phyloP scores from a whole-genome alignment of 2,329 filamentous ascomycete species.

The Sporothrix pseudoabietina region DNA sequence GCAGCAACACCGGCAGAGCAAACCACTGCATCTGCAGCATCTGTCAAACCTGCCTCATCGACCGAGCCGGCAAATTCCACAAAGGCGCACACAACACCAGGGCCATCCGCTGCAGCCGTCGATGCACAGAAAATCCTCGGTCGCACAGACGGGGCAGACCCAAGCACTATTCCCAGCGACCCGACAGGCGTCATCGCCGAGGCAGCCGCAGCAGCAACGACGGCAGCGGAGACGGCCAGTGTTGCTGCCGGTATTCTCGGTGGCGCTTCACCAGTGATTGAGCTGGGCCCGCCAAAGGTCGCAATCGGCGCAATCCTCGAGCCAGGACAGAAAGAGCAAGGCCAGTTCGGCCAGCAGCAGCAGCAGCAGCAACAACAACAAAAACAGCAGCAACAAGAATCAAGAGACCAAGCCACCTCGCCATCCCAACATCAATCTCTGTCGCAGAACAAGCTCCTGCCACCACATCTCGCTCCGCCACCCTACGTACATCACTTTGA shows the following conservation, averaged over 20 bases:
- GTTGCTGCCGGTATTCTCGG: neutral
- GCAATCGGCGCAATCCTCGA: constrained; percentile 25
- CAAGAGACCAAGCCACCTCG: neutral
- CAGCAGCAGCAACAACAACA: constrained; percentile 8
- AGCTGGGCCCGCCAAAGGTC: constrained; percentile 34
- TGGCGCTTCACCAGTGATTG: constrained; percentile 31
- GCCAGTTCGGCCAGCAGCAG: neutral
- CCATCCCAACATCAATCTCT: constrained; percentile 35
- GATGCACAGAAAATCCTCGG: constrained; percentile 14
- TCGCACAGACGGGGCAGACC: neutral
- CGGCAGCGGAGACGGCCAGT: constrained; percentile 20
- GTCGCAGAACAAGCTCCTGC: constrained; percentile 43
- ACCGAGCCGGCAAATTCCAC: neutral
- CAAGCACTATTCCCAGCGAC: neutral
- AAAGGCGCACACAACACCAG: neutral
- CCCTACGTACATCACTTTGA: constrained; percentile 96
- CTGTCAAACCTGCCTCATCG: neutral
- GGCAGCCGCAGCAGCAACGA: constrained; percentile 8
- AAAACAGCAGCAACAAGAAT: neutral
- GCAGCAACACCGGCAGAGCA: neutral
- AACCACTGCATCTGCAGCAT: neutral
- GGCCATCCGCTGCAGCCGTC: neutral
- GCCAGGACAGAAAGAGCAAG: neutral
- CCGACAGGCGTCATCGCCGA: constrained; percentile 13
- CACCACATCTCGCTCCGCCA: constrained; percentile 70